Percentiles rank a stretch among this genome's conserved stretches.
Conservation (phyloP, 2,329 filamentous ascomycete genomes). For the Metarhizium album region DNA sequence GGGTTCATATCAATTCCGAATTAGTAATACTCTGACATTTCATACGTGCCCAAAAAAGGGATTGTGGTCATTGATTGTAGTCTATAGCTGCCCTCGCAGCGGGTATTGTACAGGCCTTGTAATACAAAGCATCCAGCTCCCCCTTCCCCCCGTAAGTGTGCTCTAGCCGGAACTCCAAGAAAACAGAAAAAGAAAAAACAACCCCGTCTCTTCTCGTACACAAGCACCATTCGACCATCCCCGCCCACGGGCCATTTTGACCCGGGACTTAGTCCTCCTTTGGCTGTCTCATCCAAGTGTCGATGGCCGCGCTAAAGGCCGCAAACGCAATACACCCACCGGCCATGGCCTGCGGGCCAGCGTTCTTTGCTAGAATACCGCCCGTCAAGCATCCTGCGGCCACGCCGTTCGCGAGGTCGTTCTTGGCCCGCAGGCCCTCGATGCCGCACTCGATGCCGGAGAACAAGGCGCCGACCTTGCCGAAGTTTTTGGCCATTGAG, state of each 20-base stretch:
- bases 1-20: background rate
- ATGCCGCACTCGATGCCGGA: conserved; percentile 91
- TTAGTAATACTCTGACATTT: background rate
- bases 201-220: background rate
- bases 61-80: background rate
- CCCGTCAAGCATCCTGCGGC: conserved; percentile 85
- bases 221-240: background rate
- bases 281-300: conserved; percentile 79
- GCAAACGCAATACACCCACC: conserved; percentile 90
- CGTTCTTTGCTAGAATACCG: conserved; percentile 74
- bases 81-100: background rate
- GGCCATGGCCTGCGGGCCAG: conserved; percentile 78
- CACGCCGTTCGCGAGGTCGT: conserved; percentile 82
- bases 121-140: background rate
- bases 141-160: no score
- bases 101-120: background rate
- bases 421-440: conserved; percentile 85
- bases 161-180: background rate
- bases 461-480: conserved; percentile 84
- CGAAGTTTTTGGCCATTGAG: conserved; percentile 87
- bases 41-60: background rate
- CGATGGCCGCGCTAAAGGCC: conserved; percentile 83
- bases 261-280: conserved; percentile 38
- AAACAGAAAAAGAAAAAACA: background rate
- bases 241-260: background rate